phyloP scores from a whole-genome alignment of 2,329 filamentous ascomycete species.

The Neonectria coccinea region DNA sequence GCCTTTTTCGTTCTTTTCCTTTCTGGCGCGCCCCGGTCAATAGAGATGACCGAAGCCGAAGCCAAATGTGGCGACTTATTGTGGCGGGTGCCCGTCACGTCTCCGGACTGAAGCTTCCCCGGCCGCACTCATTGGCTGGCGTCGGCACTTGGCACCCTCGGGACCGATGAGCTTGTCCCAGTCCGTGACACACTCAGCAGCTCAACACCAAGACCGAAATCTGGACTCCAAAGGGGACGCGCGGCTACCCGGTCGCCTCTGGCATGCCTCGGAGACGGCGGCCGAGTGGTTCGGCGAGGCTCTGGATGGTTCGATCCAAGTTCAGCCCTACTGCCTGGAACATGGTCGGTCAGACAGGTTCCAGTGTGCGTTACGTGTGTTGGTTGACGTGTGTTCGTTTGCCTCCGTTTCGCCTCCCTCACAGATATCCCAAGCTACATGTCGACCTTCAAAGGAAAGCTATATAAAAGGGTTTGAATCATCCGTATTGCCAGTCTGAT shows the following conservation, averaged over 20 bases:
- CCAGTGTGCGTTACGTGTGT: constrained; percentile 19
- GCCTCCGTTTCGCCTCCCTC: constrained; percentile 22
- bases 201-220: constrained; percentile 3
- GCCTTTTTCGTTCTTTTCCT: background rate
- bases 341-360: background rate
- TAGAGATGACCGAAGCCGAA: constrained; percentile 18
- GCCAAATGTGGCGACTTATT: constrained; percentile 12
- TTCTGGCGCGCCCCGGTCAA: constrained; percentile 3
- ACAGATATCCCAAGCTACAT: background rate
- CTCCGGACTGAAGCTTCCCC: constrained; percentile 15
- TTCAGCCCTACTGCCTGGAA: constrained; percentile 42
- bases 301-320: constrained; percentile 37
- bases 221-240: constrained; percentile 33
- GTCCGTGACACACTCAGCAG: constrained; percentile 15
- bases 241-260: constrained; percentile 34
- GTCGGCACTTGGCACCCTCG: constrained; percentile 23
- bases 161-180: constrained; percentile 34
- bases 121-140: constrained; percentile 26
- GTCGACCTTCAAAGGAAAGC: background rate
- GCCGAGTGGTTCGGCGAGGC: constrained; percentile 21
- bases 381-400: constrained; percentile 20
- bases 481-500: background rate
- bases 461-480: constrained; percentile 4
- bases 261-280: constrained; percentile 15
- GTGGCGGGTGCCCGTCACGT: constrained; percentile 19